Evolutionary conservation across 1,139 yeast species (phyloP).

Genomic region (Saccharomycopsis phalli): DNA sequence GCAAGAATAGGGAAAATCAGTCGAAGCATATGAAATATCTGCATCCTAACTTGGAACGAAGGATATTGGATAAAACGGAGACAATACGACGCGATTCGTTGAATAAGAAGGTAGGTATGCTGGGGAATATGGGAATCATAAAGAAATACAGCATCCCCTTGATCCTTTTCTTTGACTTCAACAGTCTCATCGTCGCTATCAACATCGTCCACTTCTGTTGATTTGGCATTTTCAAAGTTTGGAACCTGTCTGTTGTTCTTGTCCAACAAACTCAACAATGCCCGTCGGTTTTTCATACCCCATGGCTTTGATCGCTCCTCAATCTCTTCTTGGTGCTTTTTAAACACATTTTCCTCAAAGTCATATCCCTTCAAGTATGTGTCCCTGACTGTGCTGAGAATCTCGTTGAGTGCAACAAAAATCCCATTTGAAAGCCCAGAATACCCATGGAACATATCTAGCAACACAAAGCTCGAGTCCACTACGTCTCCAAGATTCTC

Average conservation of each 20-base stretch:
- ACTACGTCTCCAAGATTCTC: slow-evolving; percentile 66
- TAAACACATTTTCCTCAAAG: slow-evolving; percentile 21
- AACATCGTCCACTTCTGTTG: slow-evolving; percentile 29
- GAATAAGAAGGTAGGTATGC: slow-evolving; percentile 45
- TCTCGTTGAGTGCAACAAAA: slow-evolving; percentile 59
- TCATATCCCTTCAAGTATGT: slow-evolving; percentile 30
- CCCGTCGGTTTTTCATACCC: slow-evolving; percentile 39
- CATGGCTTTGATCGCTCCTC: slow-evolving; percentile 35
- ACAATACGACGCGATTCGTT: slow-evolving; percentile 60
- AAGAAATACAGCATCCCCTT: slow-evolving; percentile 24
- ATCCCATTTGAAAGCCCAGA: slow-evolving; percentile 62
- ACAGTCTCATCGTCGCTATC: slow-evolving; percentile 33
- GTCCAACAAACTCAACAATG: slow-evolving; percentile 35
- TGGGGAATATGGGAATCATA: slow-evolving; percentile 49
- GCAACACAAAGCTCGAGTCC: slow-evolving; percentile 60
- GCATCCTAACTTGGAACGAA: slow-evolving; percentile 46
- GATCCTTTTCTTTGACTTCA: slow-evolving; percentile 24
- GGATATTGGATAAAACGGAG: slow-evolving; percentile 64
- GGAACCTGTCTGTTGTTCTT: slow-evolving; percentile 32
- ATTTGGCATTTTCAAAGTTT: slow-evolving; percentile 24
- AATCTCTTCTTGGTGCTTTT: slow-evolving; percentile 21
- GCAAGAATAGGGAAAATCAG: slow-evolving; percentile 53
- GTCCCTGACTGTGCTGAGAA: slow-evolving; percentile 45
- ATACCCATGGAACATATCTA: slow-evolving; percentile 84
- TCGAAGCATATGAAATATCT: slow-evolving; percentile 44